Conservation (phyloP, 306 rosid species). For the Quercus ilex region DNA sequence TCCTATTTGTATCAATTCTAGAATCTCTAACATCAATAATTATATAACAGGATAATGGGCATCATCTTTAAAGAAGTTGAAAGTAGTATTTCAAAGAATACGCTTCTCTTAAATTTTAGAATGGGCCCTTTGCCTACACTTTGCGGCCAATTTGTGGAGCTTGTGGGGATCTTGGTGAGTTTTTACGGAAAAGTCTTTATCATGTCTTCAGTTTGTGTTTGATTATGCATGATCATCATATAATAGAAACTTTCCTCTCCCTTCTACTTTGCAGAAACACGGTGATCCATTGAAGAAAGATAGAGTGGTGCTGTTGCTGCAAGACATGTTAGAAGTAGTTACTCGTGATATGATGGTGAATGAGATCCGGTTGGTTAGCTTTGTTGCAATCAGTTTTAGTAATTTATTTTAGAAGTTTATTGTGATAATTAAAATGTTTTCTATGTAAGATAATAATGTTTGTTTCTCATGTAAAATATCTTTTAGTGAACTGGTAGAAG, state of each 20-base stretch:
- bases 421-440: not conserved
- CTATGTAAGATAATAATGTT: conserved; percentile 7
- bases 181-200: conserved; percentile 11
- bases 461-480: conserved; percentile 24
- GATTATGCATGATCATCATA: conserved; percentile 14
- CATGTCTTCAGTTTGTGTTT: conserved; percentile 20
- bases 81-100: conserved; percentile 70
- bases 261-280: conserved; percentile 58
- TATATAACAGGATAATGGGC: conserved; percentile 72
- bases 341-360: conserved; percentile 95
- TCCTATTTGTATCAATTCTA: conserved; percentile 2
- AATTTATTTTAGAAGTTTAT: not conserved
- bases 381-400: conserved; percentile 11
- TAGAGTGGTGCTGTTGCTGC: conserved; percentile 75
- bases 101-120: conserved; percentile 79
- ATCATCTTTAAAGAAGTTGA: conserved; percentile 82
- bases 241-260: conserved; percentile 24
- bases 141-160: conserved; percentile 82
- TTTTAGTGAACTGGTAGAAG: conserved; percentile 77
- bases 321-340: conserved; percentile 95
- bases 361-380: conserved; percentile 69
- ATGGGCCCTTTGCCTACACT: conserved; percentile 85
- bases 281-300: conserved; percentile 59
- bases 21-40: conserved; percentile 32
- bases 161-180: conserved; percentile 85